A percentile compares a stretch with the other conserved stretches of the same genome.
These are phyloP conservation scores for Yamadazyma insecticola DNA, from an alignment of 805 yeast genomes.

Conservation along the genomic window DNA sequence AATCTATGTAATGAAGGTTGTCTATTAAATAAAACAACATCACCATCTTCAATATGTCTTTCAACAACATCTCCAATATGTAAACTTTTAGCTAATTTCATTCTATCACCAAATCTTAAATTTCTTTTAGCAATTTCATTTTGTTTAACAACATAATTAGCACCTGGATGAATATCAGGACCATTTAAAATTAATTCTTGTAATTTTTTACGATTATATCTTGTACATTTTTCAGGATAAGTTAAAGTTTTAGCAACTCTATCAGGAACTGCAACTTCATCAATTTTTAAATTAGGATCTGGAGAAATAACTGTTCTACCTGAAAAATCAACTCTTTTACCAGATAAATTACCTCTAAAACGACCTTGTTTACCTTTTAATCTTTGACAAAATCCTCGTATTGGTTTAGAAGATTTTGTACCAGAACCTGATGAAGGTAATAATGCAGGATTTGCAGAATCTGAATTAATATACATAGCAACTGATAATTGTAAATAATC, in stretches of 20 bases:
- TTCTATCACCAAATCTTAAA: slow-evolving; percentile 81
- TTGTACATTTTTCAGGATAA: slow-evolving; percentile 90
- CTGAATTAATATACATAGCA: slow-evolving; percentile 97
- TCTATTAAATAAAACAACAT: slow-evolving; percentile 90
- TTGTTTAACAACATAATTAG: slow-evolving; percentile 81
- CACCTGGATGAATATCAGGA: slow-evolving; percentile 91
- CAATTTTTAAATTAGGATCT: slow-evolving; percentile 91
- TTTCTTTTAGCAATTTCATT: slow-evolving; percentile 85
- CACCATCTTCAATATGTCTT: slow-evolving; percentile 96
- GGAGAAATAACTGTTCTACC: slow-evolving; percentile 99
- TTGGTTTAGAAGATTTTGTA: slow-evolving; percentile 62
- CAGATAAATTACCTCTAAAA: slow-evolving; percentile 95
- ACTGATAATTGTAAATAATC: slow-evolving; percentile 92
- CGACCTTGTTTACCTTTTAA: slow-evolving; percentile 98
- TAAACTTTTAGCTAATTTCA: slow-evolving; percentile 68
- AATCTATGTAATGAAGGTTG: slow-evolving; percentile 96
- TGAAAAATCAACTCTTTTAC: slow-evolving; percentile 97
- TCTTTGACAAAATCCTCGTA: slow-evolving; percentile 95
- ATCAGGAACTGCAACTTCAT: slow-evolving; percentile 98
- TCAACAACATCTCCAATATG: slow-evolving; percentile 91
- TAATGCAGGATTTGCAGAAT: slow-evolving; percentile 78
- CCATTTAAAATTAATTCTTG: slow-evolving; percentile 76
- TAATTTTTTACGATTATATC: slow-evolving; percentile 77
- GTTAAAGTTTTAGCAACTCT: slow-evolving; percentile 93
- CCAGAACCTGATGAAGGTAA: slow-evolving; percentile 66